A percentile compares a stretch with the other conserved stretches of the same genome.
Evolutionary conservation across 1,139 yeast genomes (phyloP).

Genomic region (Williopsis jadinii): DNA sequence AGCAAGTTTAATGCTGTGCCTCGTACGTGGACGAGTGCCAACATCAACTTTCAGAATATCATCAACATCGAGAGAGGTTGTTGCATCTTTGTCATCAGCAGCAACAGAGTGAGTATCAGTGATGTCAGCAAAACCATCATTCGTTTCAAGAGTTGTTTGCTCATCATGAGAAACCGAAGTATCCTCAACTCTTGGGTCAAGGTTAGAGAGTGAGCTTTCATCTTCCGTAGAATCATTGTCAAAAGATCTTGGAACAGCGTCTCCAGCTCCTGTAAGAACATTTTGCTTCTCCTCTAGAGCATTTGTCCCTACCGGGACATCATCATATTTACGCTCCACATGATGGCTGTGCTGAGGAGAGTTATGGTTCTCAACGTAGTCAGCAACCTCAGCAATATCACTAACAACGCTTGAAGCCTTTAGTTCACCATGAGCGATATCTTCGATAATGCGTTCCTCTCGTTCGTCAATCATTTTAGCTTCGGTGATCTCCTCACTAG

Average conservation of each 20-base stretch:
- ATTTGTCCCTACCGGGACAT: not conserved
- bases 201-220: too few relatives aligned
- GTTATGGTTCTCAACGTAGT: conserved; percentile 9
- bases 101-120: not conserved
- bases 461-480: conserved; percentile 11
- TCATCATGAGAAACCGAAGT: not conserved
- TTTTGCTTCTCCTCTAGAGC: too few relatives aligned
- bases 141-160: not conserved
- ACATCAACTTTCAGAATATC: not conserved
- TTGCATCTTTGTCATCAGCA: not conserved
- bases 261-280: too few relatives aligned
- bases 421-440: conserved; percentile 11
- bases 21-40: not conserved
- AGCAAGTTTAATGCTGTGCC: conserved; percentile 1
- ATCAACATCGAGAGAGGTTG: not conserved
- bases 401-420: conserved; percentile 4
- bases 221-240: too few relatives aligned
- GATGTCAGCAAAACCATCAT: not conserved
- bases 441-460: conserved; percentile 12
- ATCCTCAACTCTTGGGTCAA: too few relatives aligned
- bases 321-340: conserved; percentile 1
- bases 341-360: not conserved
- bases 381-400: conserved; percentile 12
- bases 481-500: conserved; percentile 12
- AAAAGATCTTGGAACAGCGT: too few relatives aligned